Evolutionary conservation across 805 yeast genomes (phyloP), one percentile per base, ranked within the genome.

Genomic region (Kodamaea fukazawae): DNA sequence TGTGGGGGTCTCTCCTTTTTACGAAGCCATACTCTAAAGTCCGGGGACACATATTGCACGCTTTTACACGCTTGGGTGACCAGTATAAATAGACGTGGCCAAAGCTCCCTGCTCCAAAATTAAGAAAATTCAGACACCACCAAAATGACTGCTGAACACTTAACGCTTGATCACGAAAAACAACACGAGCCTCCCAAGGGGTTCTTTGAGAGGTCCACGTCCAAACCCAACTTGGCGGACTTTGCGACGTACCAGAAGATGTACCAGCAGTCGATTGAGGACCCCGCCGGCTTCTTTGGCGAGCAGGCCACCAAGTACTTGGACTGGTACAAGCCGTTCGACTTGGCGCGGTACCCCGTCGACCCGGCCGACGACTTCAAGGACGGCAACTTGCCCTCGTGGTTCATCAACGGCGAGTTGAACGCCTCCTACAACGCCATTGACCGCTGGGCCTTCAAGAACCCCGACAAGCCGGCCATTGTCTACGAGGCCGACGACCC

Each of bases 401-500:
- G 98, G 98, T 93, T 93, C 57, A 66, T 88, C 36, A 90, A 87
- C 47, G 99, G 99, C 58, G 81, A 85, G 68, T 75, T 91, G 59
- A 93, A 93, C 59, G 99, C 99, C 29, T 73, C 83, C 48, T 91
- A 86, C 70, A 91, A 91, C 67, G 83, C 93, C 63, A 96, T 91
- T 48, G 99, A 91, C 64, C 80, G 98, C 64, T 96, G 93, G 72
- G 99, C 99, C 3, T 70, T 86, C 50, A 76, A 75, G 49, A 83
- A 79, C 57, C 98, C 99, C 32, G 76, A 86, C 59, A 89, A 90
- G 67, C 61, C 81, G 13, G 93, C 93, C 41, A 70, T 86, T 33
- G 82, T 93, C 52, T 91, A 86, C 65, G 99, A 91, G 69, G 98
- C 96, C 39, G 99, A 91, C 65, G 95, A 87, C 57, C 89, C 82